These are phyloP conservation scores for Coniochaeta prunicola DNA, from an alignment of 2,329 filamentous ascomycete species.

Conservation along the genomic window DNA sequence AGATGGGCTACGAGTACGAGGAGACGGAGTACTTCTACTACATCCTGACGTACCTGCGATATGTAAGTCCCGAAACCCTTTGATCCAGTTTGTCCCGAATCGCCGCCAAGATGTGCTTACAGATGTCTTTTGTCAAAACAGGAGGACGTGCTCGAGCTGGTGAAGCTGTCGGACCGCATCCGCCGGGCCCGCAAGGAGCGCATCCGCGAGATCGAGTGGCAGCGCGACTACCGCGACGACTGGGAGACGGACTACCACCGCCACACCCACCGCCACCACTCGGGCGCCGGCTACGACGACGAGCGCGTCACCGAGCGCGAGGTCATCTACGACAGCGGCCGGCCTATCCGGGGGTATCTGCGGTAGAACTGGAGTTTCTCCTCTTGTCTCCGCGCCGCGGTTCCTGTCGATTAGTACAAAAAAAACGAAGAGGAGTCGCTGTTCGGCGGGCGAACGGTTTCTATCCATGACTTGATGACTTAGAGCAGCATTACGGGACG, in stretches of 20 bases:
- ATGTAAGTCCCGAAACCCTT: too few species aligned
- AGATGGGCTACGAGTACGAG: slow-evolving; percentile 79
- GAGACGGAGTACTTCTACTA: slow-evolving; percentile 89
- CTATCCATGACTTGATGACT: neutral
- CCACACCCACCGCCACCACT: slow-evolving; percentile 26
- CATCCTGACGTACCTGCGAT: slow-evolving; percentile 81
- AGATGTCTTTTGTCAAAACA: too few species aligned
- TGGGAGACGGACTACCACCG: slow-evolving; percentile 29
- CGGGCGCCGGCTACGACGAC: slow-evolving; percentile 43
- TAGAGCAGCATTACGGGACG: neutral
- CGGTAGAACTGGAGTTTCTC: too few species aligned
- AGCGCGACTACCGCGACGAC: slow-evolving; percentile 48
- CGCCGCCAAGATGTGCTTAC: too few species aligned
- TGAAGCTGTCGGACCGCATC: slow-evolving; percentile 77
- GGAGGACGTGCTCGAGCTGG: slow-evolving; percentile 82
- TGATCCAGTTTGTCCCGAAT: too few species aligned
- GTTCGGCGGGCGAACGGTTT: neutral
- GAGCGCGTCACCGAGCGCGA: slow-evolving; percentile 62
- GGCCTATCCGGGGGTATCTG: slow-evolving; percentile 17
- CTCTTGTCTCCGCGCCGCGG: too few species aligned
- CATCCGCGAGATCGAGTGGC: slow-evolving; percentile 47
- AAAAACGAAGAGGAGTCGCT: too few species aligned
- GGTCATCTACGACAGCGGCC: slow-evolving; percentile 50
- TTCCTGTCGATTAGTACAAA: too few species aligned
- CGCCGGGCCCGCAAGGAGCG: slow-evolving; percentile 52